These are phyloP conservation scores for Phellopilus nigrolimitatus DNA, from an alignment of 1,284 basidiomycete species.

Conservation along the genomic window DNA sequence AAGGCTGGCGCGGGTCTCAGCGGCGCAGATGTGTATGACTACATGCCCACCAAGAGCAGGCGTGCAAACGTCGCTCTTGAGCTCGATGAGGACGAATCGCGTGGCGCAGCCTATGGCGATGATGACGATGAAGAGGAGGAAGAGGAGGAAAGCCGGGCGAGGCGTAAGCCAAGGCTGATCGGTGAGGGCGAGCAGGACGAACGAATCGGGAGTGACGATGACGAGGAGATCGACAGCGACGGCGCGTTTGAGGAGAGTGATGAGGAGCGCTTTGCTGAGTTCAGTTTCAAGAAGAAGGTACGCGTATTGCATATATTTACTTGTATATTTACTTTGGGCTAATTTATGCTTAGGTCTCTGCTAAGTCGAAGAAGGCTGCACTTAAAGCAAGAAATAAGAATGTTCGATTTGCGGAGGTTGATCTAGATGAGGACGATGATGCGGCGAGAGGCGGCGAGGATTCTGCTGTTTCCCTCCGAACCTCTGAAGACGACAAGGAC, in stretches of 20 bases:
- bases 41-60: conserved; percentile 20
- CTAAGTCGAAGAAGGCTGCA: conserved; percentile 8
- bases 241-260: conserved; percentile 80
- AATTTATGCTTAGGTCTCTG: background rate
- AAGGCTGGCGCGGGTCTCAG: conserved; percentile 22
- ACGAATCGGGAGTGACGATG: conserved; percentile 54
- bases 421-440: conserved; percentile 62
- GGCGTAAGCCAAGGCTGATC: conserved; percentile 46
- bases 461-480: conserved; percentile 32
- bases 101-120: conserved; percentile 33
- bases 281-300: conserved; percentile 37
- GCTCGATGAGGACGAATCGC: conserved; percentile 54
- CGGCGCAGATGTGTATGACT: conserved; percentile 27
- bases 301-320: background rate
- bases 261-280: conserved; percentile 73
- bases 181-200: conserved; percentile 57
- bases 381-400: conserved; percentile 23
- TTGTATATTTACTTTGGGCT: background rate
- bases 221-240: conserved; percentile 78
- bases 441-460: conserved; percentile 29
- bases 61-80: conserved; percentile 44
- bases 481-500: conserved; percentile 20
- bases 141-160: conserved; percentile 31
- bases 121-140: conserved; percentile 34
- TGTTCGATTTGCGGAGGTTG: conserved; percentile 49